phyloP scores from a whole-genome alignment of 305 asterid species.

The Coffea humblotiana region DNA sequence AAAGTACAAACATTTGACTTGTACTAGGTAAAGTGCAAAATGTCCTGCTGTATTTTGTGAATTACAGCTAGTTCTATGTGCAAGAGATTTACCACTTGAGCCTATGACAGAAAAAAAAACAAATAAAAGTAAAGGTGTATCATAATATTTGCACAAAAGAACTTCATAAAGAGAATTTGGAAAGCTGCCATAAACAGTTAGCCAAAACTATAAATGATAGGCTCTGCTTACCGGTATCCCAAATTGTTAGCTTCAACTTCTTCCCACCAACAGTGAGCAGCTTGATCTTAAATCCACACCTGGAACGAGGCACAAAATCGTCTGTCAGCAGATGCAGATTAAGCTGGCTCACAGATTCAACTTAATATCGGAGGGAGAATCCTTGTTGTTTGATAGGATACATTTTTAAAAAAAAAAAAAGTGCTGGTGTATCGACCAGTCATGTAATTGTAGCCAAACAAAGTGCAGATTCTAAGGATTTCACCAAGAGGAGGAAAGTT shows the following conservation, averaged over 20 bases:
- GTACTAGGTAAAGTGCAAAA: neutral
- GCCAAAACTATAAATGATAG: neutral
- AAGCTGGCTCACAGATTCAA: neutral
- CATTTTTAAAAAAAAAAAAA: neutral
- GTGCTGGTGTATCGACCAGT: neutral
- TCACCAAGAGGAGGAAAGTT: neutral
- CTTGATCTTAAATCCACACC: constrained; percentile 91
- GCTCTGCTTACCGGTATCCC: constrained; percentile 77
- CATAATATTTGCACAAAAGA: constrained; percentile 1
- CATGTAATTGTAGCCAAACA: no score
- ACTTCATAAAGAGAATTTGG: constrained; percentile 5
- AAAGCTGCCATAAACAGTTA: constrained; percentile 11
- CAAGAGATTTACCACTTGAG: neutral
- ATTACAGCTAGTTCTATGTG: neutral
- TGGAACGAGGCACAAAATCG: constrained; percentile 26
- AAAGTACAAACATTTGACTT: neutral
- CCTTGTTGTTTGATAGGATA: neutral
- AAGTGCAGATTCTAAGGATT: neutral
- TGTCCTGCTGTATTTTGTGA: no score
- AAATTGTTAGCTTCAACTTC: constrained; percentile 76
- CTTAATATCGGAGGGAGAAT: neutral
- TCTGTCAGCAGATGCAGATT: neutral
- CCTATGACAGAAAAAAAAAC: neutral
- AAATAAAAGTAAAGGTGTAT: neutral
- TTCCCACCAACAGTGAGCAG: constrained; percentile 65